Evolutionary conservation across 352 stramenopile genomes (phyloP), one percentile per base, ranked within the genome.

Genomic region (Phytopythium chamaehyphon): DNA sequence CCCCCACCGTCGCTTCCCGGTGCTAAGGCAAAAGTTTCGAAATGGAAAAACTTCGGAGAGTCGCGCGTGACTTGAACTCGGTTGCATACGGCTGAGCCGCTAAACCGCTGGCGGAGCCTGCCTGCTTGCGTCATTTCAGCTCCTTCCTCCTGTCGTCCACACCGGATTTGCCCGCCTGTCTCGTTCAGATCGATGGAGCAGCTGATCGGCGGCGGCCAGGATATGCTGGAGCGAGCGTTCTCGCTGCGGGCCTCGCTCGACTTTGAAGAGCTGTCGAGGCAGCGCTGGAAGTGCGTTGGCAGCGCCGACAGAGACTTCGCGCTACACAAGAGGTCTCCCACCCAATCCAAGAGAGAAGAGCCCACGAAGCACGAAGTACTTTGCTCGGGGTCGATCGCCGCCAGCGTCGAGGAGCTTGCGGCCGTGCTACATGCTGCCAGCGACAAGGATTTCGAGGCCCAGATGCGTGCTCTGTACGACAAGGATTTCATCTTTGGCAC

Each of bases 391-490:
- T 48, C 49, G 1, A 19, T 74, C 22, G 55, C 66, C 28, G 65
- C 58, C 7, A 66, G 47, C n/a, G 51, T 70, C 3, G 60, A 73
- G 36, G 66, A 76, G n/a, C 49, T 76, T 21, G 57, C 55, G 1
- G 61, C 44, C 33, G 50, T 70, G 37, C 56, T 76, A 18, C 37
- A 52, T 21, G 26, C 54, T 0, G 58, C 59, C 0, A 58, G 36
- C 15, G 51, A 67, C 11, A 28, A 51, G 5, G 31, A 40, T 0
- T 70, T 76, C 21, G 28, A 57, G 36, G 40, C 63, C 1, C 50
- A 50, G 3, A 77, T 78, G 72, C 44, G n/a, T 11, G 69, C 67
- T 16, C 53, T 79, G 2, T 71, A 72, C 37, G 54, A 51, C 21
- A 54, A 72, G 35, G 43, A 36, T 0, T 74, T 74, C 48, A 74